These are phyloP conservation scores for Trichoderma asperellum DNA, from an alignment of 2,329 filamentous ascomycete species.

Conservation along the genomic window DNA sequence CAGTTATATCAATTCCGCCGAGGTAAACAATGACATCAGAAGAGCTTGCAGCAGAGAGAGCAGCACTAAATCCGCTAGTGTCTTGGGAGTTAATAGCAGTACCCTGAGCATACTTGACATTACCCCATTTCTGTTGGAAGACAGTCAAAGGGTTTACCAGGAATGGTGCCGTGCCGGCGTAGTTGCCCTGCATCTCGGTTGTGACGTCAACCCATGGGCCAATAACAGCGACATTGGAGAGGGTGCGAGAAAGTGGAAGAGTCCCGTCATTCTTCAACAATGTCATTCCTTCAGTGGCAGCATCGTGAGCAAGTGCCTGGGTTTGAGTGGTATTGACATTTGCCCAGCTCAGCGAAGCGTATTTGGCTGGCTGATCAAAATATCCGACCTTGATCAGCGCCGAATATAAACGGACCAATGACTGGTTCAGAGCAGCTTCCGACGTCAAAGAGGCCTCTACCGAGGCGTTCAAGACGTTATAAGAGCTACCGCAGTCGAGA, in stretches of 20 bases:
- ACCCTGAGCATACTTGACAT: constrained; percentile 45
- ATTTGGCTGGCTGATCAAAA: constrained; percentile 57
- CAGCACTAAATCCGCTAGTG: constrained; percentile 39
- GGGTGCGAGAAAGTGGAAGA: constrained; percentile 48
- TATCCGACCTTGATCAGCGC: constrained; percentile 60
- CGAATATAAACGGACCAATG: constrained; percentile 52
- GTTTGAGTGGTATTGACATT: constrained; percentile 60
- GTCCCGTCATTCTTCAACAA: constrained; percentile 59
- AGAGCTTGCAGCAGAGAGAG: constrained; percentile 45
- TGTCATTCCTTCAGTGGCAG: constrained; percentile 53
- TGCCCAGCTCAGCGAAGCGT: constrained; percentile 56
- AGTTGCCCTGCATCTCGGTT: constrained; percentile 37
- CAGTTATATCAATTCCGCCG: constrained; percentile 57
- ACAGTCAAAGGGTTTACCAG: constrained; percentile 29
- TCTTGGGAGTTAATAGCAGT: constrained; percentile 38
- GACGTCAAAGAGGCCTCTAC: constrained; percentile 49
- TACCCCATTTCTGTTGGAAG: constrained; percentile 30
- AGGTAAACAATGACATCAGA: constrained; percentile 59
- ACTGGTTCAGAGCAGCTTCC: constrained; percentile 25
- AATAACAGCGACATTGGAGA: constrained; percentile 36
- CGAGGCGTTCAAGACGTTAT: constrained; percentile 39
- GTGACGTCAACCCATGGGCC: constrained; percentile 47
- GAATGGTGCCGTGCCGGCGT: constrained; percentile 35
- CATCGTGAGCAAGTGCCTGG: constrained; percentile 59
- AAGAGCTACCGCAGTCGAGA: constrained; percentile 32